Conservation (phyloP, 257 asterid species). For the Perilla frutescens region DNA sequence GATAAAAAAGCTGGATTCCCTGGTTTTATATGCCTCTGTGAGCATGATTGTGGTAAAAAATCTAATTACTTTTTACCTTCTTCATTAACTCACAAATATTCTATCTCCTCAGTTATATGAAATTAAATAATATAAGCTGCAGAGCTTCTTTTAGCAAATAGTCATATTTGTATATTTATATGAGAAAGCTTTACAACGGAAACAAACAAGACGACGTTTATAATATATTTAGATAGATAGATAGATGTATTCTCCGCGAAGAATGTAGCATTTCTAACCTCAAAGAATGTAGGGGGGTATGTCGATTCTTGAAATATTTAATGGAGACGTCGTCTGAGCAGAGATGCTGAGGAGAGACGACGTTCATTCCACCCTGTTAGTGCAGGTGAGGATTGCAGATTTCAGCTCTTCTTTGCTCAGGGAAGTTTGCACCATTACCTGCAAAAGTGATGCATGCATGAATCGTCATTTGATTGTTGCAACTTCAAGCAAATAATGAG, state of each 20-base stretch:
- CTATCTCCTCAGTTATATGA: no score
- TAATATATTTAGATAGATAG: no score
- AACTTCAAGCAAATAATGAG: background rate
- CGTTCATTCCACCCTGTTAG: constrained; percentile 73
- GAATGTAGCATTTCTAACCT: constrained; percentile 11
- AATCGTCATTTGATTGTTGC: background rate
- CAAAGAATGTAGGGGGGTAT: background rate
- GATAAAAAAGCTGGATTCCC: no score
- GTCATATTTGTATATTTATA: no score
- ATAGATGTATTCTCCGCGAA: background rate
- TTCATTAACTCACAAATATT: no score
- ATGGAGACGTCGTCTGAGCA: background rate
- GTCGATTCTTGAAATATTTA: background rate
- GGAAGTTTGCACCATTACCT: constrained; percentile 77
- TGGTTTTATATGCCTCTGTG: no score
- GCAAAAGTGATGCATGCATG: constrained; percentile 32
- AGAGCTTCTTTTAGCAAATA: no score
- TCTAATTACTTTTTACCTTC: no score
- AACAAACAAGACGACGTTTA: background rate
- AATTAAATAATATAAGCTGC: no score
- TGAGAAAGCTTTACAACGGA: background rate
- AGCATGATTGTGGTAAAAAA: no score
- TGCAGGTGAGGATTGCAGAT: constrained; percentile 75
- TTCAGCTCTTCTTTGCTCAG: constrained; percentile 81
- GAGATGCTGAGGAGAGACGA: no score